These are phyloP conservation scores for Rhizopogon vinicolor DNA, from an alignment of 768 basidiomycete genomes.

Conservation along the genomic window DNA sequence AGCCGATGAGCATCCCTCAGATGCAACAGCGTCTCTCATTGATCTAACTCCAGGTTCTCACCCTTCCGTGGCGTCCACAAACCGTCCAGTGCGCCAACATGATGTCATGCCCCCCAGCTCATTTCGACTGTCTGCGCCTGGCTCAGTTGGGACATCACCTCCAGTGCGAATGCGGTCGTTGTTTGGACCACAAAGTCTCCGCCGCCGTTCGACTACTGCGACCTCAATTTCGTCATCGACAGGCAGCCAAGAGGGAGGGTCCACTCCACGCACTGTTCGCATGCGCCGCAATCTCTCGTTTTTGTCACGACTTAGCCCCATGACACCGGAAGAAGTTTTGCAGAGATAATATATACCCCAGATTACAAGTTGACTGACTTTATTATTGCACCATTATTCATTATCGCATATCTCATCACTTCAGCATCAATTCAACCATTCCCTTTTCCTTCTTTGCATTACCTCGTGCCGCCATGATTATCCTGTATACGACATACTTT, in stretches of 20 bases:
- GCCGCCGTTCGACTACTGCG: slow-evolving; percentile 14
- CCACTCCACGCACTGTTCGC: slow-evolving; percentile 13
- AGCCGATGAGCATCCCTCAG: slow-evolving; percentile 20
- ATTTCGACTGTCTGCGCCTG: slow-evolving; percentile 9
- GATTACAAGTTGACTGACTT: background rate
- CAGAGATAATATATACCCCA: slow-evolving; percentile 6
- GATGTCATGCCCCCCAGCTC: slow-evolving; percentile 19
- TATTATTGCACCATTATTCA: slow-evolving; percentile 3
- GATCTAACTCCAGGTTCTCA: slow-evolving; percentile 6
- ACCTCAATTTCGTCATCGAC: slow-evolving; percentile 10
- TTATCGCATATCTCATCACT: slow-evolving; percentile 10
- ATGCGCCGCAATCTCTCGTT: slow-evolving; percentile 31
- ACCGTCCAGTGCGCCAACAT: slow-evolving; percentile 26
- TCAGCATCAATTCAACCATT: slow-evolving; percentile 5
- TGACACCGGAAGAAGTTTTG: slow-evolving; percentile 4
- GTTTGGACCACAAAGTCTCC: slow-evolving; percentile 10
- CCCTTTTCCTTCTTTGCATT: slow-evolving; percentile 3
- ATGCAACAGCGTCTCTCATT: slow-evolving; percentile 21
- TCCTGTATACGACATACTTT: background rate
- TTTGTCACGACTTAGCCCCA: slow-evolving; percentile 29
- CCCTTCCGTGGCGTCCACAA: slow-evolving; percentile 9
- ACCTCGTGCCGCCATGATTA: background rate
- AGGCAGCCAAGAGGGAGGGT: slow-evolving; percentile 11
- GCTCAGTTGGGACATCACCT: slow-evolving; percentile 8
- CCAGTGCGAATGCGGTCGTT: slow-evolving; percentile 8